These are phyloP conservation scores for Strobilomyces confusus DNA, from an alignment of 768 basidiomycete species.

Conservation along the genomic window DNA sequence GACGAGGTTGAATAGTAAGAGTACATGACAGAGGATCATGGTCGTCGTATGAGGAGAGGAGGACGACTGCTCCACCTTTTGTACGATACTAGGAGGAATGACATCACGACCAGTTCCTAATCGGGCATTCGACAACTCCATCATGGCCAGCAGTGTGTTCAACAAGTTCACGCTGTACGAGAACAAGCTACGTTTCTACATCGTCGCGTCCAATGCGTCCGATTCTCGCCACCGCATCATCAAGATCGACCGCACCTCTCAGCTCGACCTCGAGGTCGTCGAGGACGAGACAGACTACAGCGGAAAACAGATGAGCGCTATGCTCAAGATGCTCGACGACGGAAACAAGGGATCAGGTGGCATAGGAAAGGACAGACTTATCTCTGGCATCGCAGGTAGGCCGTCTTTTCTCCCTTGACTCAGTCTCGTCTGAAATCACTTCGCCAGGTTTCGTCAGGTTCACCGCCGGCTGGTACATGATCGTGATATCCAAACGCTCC, in stretches of 20 bases:
- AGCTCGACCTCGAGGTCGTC: constrained; percentile 68
- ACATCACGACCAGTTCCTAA: constrained; percentile 22
- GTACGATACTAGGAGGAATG: constrained; percentile 16
- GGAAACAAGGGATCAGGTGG: constrained; percentile 89
- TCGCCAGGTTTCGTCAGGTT: constrained; percentile 81
- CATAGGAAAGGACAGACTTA: constrained; percentile 69
- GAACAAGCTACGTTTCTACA: constrained; percentile 84
- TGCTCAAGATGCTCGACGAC: constrained; percentile 94
- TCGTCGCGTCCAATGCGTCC: constrained; percentile 86
- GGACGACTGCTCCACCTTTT: not conserved
- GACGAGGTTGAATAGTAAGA: constrained; percentile 35
- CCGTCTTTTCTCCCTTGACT: not conserved
- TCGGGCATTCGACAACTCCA: not conserved
- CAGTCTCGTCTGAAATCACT: not conserved
- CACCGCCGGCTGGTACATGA: constrained; percentile 95
- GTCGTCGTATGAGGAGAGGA: not conserved
- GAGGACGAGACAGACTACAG: constrained; percentile 90
- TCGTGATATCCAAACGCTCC: constrained; percentile 83
- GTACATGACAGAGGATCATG: constrained; percentile 19
- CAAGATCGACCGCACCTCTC: constrained; percentile 86
- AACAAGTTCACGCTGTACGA: constrained; percentile 95
- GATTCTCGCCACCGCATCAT: constrained; percentile 88
- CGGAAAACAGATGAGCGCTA: constrained; percentile 82
- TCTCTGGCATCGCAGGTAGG: constrained; percentile 81
- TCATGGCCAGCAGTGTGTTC: constrained; percentile 17